Percentiles rank a stretch among this genome's conserved stretches.
Conservation (phyloP, 2,329 filamentous ascomycete genomes). For the Colletotrichum trifolii region DNA sequence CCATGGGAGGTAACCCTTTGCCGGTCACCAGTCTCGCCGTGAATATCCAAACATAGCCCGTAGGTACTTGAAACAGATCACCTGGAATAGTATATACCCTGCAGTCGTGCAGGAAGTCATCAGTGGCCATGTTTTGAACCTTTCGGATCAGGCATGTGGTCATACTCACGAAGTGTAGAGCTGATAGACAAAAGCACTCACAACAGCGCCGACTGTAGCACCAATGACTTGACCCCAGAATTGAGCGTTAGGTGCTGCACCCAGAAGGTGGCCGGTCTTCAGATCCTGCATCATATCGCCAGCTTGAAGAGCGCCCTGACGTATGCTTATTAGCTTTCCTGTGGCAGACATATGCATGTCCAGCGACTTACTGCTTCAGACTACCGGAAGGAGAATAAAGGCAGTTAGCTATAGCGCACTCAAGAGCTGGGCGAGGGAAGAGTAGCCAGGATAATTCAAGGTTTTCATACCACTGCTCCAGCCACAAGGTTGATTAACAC, state of each 20-base stretch:
- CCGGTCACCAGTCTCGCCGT: conserved; percentile 94
- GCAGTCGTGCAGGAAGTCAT: neutral
- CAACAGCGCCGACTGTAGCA: conserved; percentile 83
- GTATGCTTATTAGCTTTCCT: conserved; percentile 21
- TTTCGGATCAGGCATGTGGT: neutral
- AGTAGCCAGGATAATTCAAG: neutral
- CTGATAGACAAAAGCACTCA: conserved; percentile 88
- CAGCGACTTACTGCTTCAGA: conserved; percentile 52
- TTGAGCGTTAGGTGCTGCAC: conserved; percentile 91
- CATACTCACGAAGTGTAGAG: conserved; percentile 76
- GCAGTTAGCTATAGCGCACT: too few relatives aligned
- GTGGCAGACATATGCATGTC: neutral
- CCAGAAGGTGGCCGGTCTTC: conserved; percentile 93
- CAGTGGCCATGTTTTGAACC: neutral
- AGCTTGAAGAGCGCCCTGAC: conserved; percentile 82
- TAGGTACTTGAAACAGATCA: conserved; percentile 91
- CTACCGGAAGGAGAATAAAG: conserved; percentile 37
- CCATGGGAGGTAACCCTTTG: conserved; percentile 85
- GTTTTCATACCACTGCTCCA: conserved; percentile 74
- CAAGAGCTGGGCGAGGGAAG: too few relatives aligned
- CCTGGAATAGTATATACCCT: conserved; percentile 90
- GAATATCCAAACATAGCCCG: conserved; percentile 97
- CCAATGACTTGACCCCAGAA: conserved; percentile 98
- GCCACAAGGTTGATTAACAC: conserved; percentile 97
- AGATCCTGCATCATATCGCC: conserved; percentile 97